phyloP scores from a whole-genome alignment of 179 eudicot species.

The Silene noctiflora region DNA sequence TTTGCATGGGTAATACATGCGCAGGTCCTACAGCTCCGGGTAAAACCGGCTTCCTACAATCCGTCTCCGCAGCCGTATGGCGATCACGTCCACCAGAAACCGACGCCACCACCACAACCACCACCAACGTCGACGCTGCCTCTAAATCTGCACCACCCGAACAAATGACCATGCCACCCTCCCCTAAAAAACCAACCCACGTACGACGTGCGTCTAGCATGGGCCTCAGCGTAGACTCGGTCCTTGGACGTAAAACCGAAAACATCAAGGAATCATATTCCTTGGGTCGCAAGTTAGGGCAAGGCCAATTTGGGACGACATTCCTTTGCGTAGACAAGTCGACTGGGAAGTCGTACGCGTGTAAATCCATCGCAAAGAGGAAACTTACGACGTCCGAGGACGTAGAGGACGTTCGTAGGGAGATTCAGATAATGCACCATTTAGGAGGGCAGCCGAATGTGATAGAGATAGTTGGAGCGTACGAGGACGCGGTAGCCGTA shows the following conservation, averaged over 20 bases:
- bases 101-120: not conserved
- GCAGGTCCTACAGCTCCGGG: conserved; percentile 27
- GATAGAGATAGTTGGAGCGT: conserved; percentile 35
- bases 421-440: conserved; percentile 49
- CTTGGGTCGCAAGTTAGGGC: conserved; percentile 42
- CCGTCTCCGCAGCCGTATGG: conserved; percentile 43
- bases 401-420: conserved; percentile 43
- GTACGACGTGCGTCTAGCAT: conserved; percentile 26
- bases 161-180: conserved; percentile 8
- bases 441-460: conserved; percentile 34
- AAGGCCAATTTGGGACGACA: conserved; percentile 46
- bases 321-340: conserved; percentile 34
- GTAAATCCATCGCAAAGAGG: conserved; percentile 44
- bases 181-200: conserved; percentile 17
- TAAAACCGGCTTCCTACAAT: conserved; percentile 37
- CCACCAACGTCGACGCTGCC: not conserved
- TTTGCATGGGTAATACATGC: conserved; percentile 36
- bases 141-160: conserved; percentile 13
- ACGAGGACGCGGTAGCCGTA: conserved; percentile 43
- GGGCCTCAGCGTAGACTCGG: conserved; percentile 33
- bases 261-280: conserved; percentile 34
- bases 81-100: conserved; percentile 29
- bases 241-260: conserved; percentile 33
- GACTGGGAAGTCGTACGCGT: conserved; percentile 30
- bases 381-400: conserved; percentile 37